Conservation (phyloP, 2,329 filamentous ascomycete species). For the Dactylellina parvicollis region DNA sequence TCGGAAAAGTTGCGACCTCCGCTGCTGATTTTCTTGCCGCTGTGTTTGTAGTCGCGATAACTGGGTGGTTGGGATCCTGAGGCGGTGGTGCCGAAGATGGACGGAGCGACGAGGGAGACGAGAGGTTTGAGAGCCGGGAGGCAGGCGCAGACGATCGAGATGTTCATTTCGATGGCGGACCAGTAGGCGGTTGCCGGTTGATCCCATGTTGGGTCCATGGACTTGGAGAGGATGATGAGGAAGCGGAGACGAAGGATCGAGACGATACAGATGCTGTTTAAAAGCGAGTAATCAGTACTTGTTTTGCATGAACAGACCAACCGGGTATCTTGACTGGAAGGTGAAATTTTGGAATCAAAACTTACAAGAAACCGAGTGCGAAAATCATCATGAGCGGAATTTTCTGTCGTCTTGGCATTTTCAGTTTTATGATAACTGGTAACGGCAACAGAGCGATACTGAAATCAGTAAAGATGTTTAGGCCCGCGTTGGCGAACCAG, state of each 20-base stretch:
- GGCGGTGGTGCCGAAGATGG: slow-evolving; percentile 24
- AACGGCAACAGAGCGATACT: slow-evolving; percentile 60
- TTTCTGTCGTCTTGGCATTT: slow-evolving; percentile 63
- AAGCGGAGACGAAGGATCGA: slow-evolving; percentile 46
- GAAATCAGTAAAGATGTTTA: slow-evolving; percentile 58
- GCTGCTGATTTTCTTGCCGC: slow-evolving; percentile 38
- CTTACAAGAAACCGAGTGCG: slow-evolving; percentile 63
- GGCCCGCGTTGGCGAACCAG: slow-evolving; percentile 58
- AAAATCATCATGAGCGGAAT: slow-evolving; percentile 63
- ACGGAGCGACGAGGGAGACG: slow-evolving; percentile 52
- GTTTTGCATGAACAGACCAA: not conserved
- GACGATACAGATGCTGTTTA: slow-evolving; percentile 37
- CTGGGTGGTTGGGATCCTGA: slow-evolving; percentile 34
- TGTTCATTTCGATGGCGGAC: slow-evolving; percentile 62
- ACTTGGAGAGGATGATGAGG: slow-evolving; percentile 43
- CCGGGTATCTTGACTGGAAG: not conserved
- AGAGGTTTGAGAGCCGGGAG: slow-evolving; percentile 60
- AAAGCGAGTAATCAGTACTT: not conserved
- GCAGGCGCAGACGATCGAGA: slow-evolving; percentile 61
- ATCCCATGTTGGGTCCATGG: slow-evolving; percentile 48
- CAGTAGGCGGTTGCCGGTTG: slow-evolving; percentile 59
- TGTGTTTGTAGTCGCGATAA: slow-evolving; percentile 38
- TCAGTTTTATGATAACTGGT: slow-evolving; percentile 63
- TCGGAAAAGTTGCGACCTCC: slow-evolving; percentile 35
- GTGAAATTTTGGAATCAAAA: slow-evolving; percentile 9